phyloP scores from a whole-genome alignment of 441 rosid genomes.

The Mallotus japonicus region DNA sequence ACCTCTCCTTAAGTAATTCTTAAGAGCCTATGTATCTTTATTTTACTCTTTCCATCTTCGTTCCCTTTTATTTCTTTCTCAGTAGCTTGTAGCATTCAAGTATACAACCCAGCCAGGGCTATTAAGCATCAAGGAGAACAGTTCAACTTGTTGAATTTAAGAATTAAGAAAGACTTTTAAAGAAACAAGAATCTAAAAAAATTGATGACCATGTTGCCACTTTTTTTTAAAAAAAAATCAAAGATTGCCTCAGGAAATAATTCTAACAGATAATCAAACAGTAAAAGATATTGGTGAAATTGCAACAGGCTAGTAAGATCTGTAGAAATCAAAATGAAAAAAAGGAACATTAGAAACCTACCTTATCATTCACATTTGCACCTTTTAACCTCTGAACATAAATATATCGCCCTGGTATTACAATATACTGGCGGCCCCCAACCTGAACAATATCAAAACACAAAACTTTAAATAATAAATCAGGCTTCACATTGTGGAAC shows the following conservation, averaged over 20 bases:
- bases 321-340: neutral
- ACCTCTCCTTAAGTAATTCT: neutral
- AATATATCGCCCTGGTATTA: conserved; percentile 78
- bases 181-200: neutral
- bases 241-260: neutral
- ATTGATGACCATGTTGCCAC: neutral
- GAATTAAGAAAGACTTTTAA: neutral
- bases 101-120: neutral
- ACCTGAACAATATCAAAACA: conserved; percentile 39
- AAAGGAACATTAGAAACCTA: conserved; percentile 18
- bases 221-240: neutral
- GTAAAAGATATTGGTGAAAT: neutral
- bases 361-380: conserved; percentile 86
- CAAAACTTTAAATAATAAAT: neutral
- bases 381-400: conserved; percentile 85
- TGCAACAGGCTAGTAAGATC: neutral
- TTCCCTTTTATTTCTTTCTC: neutral
- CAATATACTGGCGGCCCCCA: conserved; percentile 89
- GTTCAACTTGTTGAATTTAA: neutral
- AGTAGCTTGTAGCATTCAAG: neutral
- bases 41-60: too few relatives aligned
- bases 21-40: neutral
- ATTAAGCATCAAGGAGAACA: neutral
- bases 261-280: neutral
- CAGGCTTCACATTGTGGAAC: neutral